These are phyloP conservation scores for Waltiozyma solani DNA, from an alignment of 1,139 yeast genomes.

Conservation along the genomic window DNA sequence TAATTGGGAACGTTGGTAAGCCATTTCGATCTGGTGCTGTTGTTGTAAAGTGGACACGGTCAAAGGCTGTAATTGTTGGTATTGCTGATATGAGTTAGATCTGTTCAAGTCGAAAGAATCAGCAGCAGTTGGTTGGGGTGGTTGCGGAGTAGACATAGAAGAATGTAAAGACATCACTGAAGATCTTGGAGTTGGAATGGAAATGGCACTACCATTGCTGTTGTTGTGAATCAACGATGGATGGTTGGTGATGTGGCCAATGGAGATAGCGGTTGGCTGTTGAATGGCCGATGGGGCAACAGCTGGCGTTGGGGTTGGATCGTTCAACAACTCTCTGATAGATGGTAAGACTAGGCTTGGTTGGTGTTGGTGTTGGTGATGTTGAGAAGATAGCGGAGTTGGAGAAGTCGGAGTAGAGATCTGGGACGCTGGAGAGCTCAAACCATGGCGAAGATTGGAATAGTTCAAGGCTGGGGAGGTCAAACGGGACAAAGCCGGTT, in stretches of 20 bases:
- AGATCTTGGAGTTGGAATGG: no score
- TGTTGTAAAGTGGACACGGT: conserved; percentile 6
- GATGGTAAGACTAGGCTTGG: conserved; percentile 10
- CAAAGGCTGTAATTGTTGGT: conserved; percentile 7
- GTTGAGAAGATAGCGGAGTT: neutral
- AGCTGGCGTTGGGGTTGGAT: conserved; percentile 1
- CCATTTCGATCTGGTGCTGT: conserved; percentile 4
- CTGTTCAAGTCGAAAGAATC: neutral
- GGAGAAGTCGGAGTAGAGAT: neutral
- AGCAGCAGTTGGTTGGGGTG: conserved; percentile 1
- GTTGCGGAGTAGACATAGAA: no score
- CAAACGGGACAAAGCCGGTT: no score
- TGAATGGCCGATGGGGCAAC: conserved; percentile 2
- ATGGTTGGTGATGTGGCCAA: conserved; percentile 2
- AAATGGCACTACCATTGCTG: no score
- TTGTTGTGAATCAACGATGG: no score
- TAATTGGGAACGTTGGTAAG: conserved; percentile 2
- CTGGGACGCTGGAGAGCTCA: neutral
- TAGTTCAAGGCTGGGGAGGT: no score
- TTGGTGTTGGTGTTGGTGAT: no score
- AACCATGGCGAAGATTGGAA: neutral
- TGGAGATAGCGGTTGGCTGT: neutral
- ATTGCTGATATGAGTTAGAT: conserved; percentile 2
- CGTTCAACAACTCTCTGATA: conserved; percentile 16
- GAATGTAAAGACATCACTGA: no score